Base-by-base conservation (phyloP, 1,284 basidiomycete species). In the Waitea zeae region DNA sequence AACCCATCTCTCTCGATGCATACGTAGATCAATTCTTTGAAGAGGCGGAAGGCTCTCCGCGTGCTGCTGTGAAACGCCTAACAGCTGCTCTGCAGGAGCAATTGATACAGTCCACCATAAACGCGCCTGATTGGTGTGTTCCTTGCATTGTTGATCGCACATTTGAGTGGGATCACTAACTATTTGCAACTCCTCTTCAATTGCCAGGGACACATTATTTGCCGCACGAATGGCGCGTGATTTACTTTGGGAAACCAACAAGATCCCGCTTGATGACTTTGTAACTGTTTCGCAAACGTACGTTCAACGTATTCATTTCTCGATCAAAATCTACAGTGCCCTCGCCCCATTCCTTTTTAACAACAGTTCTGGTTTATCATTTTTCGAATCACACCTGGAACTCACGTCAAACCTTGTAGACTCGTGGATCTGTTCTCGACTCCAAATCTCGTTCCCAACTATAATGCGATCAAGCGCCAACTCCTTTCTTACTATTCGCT, bases 281-380 rank as follows among this genome's bases (percentile, higher is more conserved):
- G 75, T 87, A 13, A 53, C 62, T 11, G 66, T 92, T 33, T 82
- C 82, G n/a, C 90, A 96, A 52, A 90, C 86, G 87, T 92, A 38
- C n/a, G n/a, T n/a, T n/a, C n/a, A n/a, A n/a, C n/a, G n/a, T n/a
- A n/a, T n/a, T n/a, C n/a, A n/a, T n/a, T n/a, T n/a, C n/a, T n/a
- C n/a, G n/a, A n/a, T n/a, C n/a, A n/a, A n/a, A n/a, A n/a, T n/a
- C n/a, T n/a, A n/a, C n/a, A n/a, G n/a, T n/a, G n/a, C n/a, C n/a
- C n/a, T n/a, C n/a, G n/a, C n/a, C n/a, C n/a, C n/a, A n/a, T n/a
- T n/a, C n/a, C n/a, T n/a, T n/a, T n/a, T n/a, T n/a, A n/a, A n/a
- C n/a, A n/a, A n/a, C n/a, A n/a, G 43, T 42, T 34, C 39, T 42
- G 30, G 24, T 20, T 37, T 34, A 17, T 29, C 18, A 20, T 34